A percentile compares a stretch with the other conserved stretches of the same genome.
Conservation (phyloP, 2,329 filamentous ascomycete genomes). For the Tricladium varicosporioides region DNA sequence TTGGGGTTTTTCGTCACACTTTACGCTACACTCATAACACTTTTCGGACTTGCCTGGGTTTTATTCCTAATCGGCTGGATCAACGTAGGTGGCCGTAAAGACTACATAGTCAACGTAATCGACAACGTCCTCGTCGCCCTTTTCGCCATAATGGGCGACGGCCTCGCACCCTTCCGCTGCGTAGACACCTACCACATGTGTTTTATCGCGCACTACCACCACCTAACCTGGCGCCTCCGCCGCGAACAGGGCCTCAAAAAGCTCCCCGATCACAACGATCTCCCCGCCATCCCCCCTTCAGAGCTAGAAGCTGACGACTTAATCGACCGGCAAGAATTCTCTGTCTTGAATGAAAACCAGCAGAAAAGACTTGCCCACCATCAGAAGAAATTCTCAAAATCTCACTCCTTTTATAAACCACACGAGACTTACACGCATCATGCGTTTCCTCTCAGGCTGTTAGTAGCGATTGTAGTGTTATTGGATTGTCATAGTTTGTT, state of each 20-base stretch:
- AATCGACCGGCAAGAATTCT: constrained; percentile 42
- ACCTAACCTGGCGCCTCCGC: constrained; percentile 58
- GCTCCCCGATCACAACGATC: constrained; percentile 59
- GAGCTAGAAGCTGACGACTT: constrained; percentile 32
- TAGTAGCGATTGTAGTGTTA: constrained; percentile 75
- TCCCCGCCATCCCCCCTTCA: constrained; percentile 42
- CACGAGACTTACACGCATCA: constrained; percentile 81
- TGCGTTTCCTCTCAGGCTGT: constrained; percentile 71
- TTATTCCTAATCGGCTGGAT: constrained; percentile 89
- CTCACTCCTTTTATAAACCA: constrained; percentile 86
- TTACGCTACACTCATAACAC: constrained; percentile 78
- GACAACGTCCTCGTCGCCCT: constrained; percentile 70
- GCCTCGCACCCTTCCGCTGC: constrained; percentile 70
- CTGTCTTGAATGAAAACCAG: constrained; percentile 63
- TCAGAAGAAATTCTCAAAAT: constrained; percentile 75
- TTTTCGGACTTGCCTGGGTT: constrained; percentile 86
- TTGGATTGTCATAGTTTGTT: constrained; percentile 77
- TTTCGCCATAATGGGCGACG: constrained; percentile 69
- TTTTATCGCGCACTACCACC: constrained; percentile 61
- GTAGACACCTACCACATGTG: constrained; percentile 85
- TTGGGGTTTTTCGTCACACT: constrained; percentile 81
- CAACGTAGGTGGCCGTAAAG: constrained; percentile 70
- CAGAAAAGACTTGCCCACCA: constrained; percentile 72
- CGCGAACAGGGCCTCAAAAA: constrained; percentile 54
- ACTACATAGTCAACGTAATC: constrained; percentile 68